These are phyloP conservation scores for Syzygium malaccense DNA, from an alignment of 441 rosid species.

Conservation along the genomic window DNA sequence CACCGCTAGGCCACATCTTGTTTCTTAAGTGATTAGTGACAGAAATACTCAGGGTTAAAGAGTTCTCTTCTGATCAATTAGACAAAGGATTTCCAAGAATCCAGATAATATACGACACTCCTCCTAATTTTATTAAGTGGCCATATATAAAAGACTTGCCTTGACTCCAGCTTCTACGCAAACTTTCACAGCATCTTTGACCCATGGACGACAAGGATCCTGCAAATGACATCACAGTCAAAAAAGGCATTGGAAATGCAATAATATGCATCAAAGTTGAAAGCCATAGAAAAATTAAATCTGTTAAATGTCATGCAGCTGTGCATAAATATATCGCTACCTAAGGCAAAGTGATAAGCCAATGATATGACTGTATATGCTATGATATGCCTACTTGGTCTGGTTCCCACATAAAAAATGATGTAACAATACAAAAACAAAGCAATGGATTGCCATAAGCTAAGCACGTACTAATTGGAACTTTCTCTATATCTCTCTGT, in stretches of 20 bases:
- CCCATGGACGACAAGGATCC: slow-evolving; percentile 1
- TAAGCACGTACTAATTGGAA: background rate
- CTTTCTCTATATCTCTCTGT: background rate
- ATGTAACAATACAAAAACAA: background rate
- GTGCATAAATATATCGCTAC: background rate
- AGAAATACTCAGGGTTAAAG: background rate
- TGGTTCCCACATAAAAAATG: background rate
- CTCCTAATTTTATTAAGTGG: background rate
- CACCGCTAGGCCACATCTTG: background rate
- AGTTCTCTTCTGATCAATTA: background rate
- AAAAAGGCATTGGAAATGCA: background rate
- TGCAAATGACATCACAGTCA: background rate
- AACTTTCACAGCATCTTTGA: slow-evolving; percentile 1
- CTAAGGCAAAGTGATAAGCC: background rate
- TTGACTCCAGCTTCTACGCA: background rate
- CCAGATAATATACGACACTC: background rate
- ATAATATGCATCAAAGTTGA: background rate
- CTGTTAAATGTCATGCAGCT: background rate
- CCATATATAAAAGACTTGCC: background rate
- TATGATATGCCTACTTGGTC: background rate
- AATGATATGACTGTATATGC: background rate
- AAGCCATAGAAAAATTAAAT: background rate
- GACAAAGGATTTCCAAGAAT: background rate
- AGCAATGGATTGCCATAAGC: background rate
- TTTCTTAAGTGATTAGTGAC: background rate